Evolutionary conservation across 2,329 filamentous ascomycete genomes (phyloP).

Genomic region (Escovopsis weberi): DNA sequence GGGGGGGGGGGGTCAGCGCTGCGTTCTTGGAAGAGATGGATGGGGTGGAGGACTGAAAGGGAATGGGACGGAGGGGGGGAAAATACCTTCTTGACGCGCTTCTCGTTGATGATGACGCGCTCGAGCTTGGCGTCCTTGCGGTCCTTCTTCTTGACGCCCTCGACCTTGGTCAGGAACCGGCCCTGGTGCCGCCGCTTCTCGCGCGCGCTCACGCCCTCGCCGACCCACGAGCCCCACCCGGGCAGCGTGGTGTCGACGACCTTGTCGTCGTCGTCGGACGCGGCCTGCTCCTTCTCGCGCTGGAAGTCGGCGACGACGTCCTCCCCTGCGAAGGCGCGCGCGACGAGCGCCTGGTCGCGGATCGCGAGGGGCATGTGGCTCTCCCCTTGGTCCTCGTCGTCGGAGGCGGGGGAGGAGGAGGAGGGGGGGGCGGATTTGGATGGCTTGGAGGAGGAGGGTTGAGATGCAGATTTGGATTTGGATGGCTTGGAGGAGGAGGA

Average conservation of each 20-base stretch:
- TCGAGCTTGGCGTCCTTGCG: slow-evolving; percentile 73
- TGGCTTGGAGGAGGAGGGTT: background rate
- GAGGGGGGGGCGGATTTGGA: slow-evolving; percentile 8
- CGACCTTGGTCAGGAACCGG: slow-evolving; percentile 48
- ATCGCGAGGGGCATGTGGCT: slow-evolving; percentile 42
- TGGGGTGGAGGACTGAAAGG: background rate
- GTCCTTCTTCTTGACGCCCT: slow-evolving; percentile 61
- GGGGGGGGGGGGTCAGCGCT: background rate
- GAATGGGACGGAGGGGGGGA: background rate
- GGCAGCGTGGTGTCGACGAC: slow-evolving; percentile 72
- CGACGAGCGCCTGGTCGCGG: slow-evolving; percentile 53
- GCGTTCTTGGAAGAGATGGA: background rate
- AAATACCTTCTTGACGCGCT: slow-evolving; percentile 67
- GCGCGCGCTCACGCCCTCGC: slow-evolving; percentile 62
- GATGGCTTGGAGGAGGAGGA: slow-evolving; percentile 5
- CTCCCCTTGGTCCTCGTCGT: slow-evolving; percentile 19
- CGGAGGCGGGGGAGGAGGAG: too few species aligned
- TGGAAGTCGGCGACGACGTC: slow-evolving; percentile 72
- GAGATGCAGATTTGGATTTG: slow-evolving; percentile 7
- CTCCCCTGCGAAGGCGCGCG: slow-evolving; percentile 76
- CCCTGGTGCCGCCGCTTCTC: slow-evolving; percentile 49
- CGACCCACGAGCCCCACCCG: slow-evolving; percentile 89
- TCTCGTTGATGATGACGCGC: slow-evolving; percentile 85
- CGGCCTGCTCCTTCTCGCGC: slow-evolving; percentile 58
- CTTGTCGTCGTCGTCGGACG: slow-evolving; percentile 69